Percentiles rank a stretch among this genome's conserved stretches.
These are phyloP conservation scores for Bondarzewia mesenterica DNA, from an alignment of 1,284 basidiomycete species.

Conservation along the genomic window DNA sequence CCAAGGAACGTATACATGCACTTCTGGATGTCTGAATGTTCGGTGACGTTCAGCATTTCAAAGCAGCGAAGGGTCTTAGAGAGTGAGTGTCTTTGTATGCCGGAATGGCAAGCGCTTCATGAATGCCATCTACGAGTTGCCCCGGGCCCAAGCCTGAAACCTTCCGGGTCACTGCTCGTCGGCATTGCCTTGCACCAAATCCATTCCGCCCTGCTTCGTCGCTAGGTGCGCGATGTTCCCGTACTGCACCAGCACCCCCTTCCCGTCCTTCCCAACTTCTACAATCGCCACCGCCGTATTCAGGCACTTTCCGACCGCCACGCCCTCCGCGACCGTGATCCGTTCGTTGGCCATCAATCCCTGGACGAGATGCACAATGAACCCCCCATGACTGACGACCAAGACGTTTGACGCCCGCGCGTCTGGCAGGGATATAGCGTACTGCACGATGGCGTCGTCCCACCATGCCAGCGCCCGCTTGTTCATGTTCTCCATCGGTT, in stretches of 20 bases:
- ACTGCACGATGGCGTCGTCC: slow-evolving; percentile 35
- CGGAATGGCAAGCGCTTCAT: too few species aligned
- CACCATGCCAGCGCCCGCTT: slow-evolving; percentile 54
- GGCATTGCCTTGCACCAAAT: slow-evolving; percentile 36
- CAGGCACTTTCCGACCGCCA: slow-evolving; percentile 35
- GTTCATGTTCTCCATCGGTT: slow-evolving; percentile 26
- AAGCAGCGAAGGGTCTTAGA: too few species aligned
- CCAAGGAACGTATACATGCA: too few species aligned
- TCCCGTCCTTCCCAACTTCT: slow-evolving; percentile 34
- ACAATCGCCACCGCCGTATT: slow-evolving; percentile 58
- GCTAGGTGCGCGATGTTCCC: slow-evolving; percentile 48
- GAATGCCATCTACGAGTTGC: too few species aligned
- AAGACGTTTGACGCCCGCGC: slow-evolving; percentile 33
- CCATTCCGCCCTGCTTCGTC: slow-evolving; percentile 9
- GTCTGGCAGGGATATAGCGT: slow-evolving; percentile 20
- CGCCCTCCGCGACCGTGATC: slow-evolving; percentile 30
- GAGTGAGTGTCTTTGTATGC: too few species aligned
- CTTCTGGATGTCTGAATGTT: too few species aligned
- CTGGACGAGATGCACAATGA: slow-evolving; percentile 45
- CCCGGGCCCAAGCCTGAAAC: too few species aligned
- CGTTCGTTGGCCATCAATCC: slow-evolving; percentile 33
- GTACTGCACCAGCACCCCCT: slow-evolving; percentile 41
- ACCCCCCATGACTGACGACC: slow-evolving; percentile 58
- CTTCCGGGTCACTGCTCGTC: too few species aligned
- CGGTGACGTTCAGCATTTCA: too few species aligned